These are phyloP conservation scores for Penicillium sp. DNA, from an alignment of 2,329 filamentous ascomycete species.

Conservation along the genomic window DNA sequence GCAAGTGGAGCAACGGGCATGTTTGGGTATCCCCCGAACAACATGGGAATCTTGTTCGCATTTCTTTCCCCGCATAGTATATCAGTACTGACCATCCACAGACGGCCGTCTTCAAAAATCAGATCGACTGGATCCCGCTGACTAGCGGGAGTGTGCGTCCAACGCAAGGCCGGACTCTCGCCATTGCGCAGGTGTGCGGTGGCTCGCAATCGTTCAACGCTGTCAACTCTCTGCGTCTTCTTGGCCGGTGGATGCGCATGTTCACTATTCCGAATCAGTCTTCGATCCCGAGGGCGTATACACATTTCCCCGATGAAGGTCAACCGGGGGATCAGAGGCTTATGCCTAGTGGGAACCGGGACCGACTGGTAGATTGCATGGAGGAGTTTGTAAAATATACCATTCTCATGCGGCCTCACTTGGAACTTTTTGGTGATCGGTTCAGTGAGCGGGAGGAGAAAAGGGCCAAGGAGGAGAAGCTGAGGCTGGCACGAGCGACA, in stretches of 20 bases:
- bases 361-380: conserved; percentile 61
- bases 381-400: conserved; percentile 68
- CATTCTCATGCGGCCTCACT: conserved; percentile 58
- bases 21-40: conserved; percentile 63
- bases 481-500: too few relatives aligned
- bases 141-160: conserved; percentile 58
- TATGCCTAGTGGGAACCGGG: conserved; percentile 53
- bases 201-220: conserved; percentile 64
- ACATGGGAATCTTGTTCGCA: conserved; percentile 58
- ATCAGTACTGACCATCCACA: too few relatives aligned
- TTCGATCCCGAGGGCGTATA: conserved; percentile 60
- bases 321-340: conserved; percentile 47
- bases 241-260: conserved; percentile 67
- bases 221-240: conserved; percentile 58
- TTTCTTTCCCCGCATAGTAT: too few relatives aligned
- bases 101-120: not conserved
- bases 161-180: conserved; percentile 61
- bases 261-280: conserved; percentile 63
- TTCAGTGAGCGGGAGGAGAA: conserved; percentile 53
- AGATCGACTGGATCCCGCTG: conserved; percentile 33
- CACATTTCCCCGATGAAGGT: conserved; percentile 53
- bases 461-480: conserved; percentile 21
- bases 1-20: conserved; percentile 61
- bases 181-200: conserved; percentile 58
- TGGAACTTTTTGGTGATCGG: conserved; percentile 57